Base-by-base conservation (phyloP, 257 asterid genomes). In the Lycium ferocissimum region DNA sequence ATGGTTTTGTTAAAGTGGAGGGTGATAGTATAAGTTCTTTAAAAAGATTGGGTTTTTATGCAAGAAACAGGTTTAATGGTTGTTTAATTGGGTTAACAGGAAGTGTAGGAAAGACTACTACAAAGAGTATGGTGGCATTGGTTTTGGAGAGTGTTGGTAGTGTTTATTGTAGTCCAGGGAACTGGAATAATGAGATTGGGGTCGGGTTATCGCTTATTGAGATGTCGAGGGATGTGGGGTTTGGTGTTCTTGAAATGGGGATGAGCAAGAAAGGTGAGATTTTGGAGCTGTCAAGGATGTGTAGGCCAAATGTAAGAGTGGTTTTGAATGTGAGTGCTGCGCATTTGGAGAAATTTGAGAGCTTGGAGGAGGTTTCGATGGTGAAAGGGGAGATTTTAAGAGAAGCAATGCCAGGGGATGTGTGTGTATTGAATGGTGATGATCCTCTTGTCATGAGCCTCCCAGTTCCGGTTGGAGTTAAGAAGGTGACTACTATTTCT, bases 391-490 rank as follows among this genome's bases (percentile, higher is more conserved):
- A 88, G 88, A 86, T 86, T 88, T 67, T 88, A 71, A 82, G 71
- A 81, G 91, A 82, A 53, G 91, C 91, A 59, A 54, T 51, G 88
- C 15, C 61, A 4, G 86, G 88, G 66, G 80, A 86, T 85, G 85
- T 86, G 4, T 88, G 89, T 84, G 89, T 88, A 82, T 45, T 88
- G 81, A 88, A 86, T 86, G 91, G 86, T 26, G 89, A 88, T 82
- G 91, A 88, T 78, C 88, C 88, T 72, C 89, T 82, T 75, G 88
- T 88, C 76, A 78, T 62, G 91, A 79, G 83, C 22, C 86, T 86
- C 56, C 88, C 84, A 17, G 80, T 86, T 72, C 85, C 88, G 37
- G 59, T 17, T n/a, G 88, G 87, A 83, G 89, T 86, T 22, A 70
- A 84, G 81, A 86, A 88, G 89, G 89, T 84, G 13, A 26, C 33